phyloP scores from a whole-genome alignment of 148 eudicot species.

The Nepenthes gracilis region DNA sequence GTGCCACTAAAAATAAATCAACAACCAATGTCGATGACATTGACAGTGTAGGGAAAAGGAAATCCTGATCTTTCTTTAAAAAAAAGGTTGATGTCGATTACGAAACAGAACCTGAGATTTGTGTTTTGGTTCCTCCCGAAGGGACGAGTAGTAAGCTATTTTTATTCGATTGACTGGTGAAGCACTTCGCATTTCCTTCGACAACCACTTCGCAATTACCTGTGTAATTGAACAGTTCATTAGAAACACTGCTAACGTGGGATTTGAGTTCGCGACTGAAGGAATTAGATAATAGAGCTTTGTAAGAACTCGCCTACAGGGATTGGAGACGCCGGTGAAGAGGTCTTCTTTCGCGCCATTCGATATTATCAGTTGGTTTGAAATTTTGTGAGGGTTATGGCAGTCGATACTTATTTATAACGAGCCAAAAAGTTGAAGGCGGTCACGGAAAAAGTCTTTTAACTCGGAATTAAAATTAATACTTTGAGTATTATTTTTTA shows the following conservation, averaged over 20 bases:
- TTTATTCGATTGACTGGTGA: slow-evolving; percentile 23
- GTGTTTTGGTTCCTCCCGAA: slow-evolving; percentile 31
- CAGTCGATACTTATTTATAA: too few relatives aligned
- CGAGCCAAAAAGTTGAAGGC: too few relatives aligned
- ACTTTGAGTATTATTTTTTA: too few relatives aligned
- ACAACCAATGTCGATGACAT: not conserved
- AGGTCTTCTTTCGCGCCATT: slow-evolving; percentile 20
- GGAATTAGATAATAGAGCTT: not conserved
- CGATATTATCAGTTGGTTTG: too few relatives aligned
- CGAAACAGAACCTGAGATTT: slow-evolving; percentile 40
- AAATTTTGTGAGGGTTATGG: too few relatives aligned
- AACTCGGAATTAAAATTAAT: too few relatives aligned
- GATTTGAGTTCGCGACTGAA: not conserved
- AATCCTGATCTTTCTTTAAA: not conserved
- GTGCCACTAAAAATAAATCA: slow-evolving; percentile 11
- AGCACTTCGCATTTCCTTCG: slow-evolving; percentile 34
- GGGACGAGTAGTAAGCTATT: slow-evolving; percentile 35
- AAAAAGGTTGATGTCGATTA: not conserved
- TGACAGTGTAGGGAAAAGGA: not conserved
- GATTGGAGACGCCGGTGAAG: slow-evolving; percentile 6
- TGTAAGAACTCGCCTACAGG: slow-evolving; percentile 8
- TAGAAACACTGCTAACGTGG: not conserved
- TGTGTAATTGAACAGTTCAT: slow-evolving; percentile 7
- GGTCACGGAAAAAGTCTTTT: too few relatives aligned
- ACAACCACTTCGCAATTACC: slow-evolving; percentile 64